These are phyloP conservation scores for Syzygium grande DNA, from an alignment of 345 rosid species.

Conservation along the genomic window DNA sequence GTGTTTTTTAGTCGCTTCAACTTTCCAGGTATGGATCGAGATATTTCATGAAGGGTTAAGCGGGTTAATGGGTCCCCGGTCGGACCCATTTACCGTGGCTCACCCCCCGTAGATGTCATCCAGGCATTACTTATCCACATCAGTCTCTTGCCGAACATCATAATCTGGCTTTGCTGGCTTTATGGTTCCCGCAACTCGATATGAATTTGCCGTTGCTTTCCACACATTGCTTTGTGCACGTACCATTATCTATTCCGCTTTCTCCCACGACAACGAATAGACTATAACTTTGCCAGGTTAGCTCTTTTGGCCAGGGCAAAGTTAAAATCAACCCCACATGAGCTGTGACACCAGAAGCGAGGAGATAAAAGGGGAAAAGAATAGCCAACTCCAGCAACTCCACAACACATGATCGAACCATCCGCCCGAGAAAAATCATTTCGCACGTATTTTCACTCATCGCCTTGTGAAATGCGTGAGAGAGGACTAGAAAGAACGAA, in stretches of 20 bases:
- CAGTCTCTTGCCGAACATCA: neutral
- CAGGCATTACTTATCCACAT: neutral
- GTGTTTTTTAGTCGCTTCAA: no score
- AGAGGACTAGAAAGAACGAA: no score
- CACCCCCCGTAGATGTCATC: neutral
- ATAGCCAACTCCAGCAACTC: neutral
- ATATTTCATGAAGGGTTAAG: no score
- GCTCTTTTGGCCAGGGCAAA: neutral
- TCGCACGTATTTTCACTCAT: neutral
- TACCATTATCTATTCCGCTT: neutral
- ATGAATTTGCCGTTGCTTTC: neutral
- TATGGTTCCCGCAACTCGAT: neutral
- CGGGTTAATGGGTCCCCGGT: no score
- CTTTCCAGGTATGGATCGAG: no score
- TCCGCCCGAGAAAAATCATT: neutral
- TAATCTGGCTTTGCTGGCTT: neutral
- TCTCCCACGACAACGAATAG: neutral
- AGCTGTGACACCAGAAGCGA: neutral
- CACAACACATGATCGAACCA: conserved; percentile 11
- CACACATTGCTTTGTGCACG: neutral
- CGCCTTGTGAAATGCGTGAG: neutral
- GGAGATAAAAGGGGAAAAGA: neutral
- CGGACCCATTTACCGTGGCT: neutral
- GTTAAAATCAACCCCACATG: neutral
- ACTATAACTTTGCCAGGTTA: neutral